Conservation (phyloP, 768 basidiomycete genomes). For the Phanerodontia chrysosporium region DNA sequence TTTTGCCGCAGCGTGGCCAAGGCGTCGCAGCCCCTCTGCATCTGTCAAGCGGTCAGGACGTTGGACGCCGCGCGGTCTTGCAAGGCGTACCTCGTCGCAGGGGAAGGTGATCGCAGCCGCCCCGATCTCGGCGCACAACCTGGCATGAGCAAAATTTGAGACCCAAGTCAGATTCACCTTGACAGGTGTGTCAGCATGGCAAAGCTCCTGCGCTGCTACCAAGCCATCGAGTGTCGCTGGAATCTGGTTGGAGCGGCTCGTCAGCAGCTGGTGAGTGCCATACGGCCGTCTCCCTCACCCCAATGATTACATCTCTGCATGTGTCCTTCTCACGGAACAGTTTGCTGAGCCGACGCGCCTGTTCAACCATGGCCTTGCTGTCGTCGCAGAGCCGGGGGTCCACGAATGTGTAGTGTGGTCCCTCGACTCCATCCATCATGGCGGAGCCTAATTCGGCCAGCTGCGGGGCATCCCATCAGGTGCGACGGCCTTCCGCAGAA, state of each 20-base stretch:
- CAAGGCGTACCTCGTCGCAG: conserved; percentile 25
- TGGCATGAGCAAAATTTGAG: conserved; percentile 50
- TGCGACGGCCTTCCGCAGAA: not conserved
- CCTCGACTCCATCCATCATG: conserved; percentile 40
- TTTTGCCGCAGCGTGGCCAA: not conserved
- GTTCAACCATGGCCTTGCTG: conserved; percentile 35
- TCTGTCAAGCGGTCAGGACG: not conserved
- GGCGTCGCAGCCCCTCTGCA: not conserved
- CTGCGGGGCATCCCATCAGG: conserved; percentile 27
- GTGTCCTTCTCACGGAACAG: conserved; percentile 40
- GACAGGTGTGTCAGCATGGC: conserved; percentile 32
- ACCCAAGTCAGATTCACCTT: conserved; percentile 50
- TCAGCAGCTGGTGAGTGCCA: not conserved
- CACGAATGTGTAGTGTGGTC: conserved; percentile 47
- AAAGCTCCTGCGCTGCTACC: conserved; percentile 38
- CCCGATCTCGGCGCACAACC: conserved; percentile 50
- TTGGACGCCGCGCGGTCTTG: not conserved
- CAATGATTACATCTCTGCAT: conserved; percentile 39
- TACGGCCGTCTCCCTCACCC: conserved; percentile 34
- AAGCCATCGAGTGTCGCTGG: conserved; percentile 57
- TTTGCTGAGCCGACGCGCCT: conserved; percentile 37
- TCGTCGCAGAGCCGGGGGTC: conserved; percentile 36
- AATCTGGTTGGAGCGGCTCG: conserved; percentile 32
- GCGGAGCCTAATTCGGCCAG: conserved; percentile 46
- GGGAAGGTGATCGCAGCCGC: conserved; percentile 46